A percentile compares a stretch with the other conserved stretches of the same genome.
Evolutionary conservation across 495 filamentous ascomycete species (phyloP).

Genomic region (Amphirosellinia nigrospora): DNA sequence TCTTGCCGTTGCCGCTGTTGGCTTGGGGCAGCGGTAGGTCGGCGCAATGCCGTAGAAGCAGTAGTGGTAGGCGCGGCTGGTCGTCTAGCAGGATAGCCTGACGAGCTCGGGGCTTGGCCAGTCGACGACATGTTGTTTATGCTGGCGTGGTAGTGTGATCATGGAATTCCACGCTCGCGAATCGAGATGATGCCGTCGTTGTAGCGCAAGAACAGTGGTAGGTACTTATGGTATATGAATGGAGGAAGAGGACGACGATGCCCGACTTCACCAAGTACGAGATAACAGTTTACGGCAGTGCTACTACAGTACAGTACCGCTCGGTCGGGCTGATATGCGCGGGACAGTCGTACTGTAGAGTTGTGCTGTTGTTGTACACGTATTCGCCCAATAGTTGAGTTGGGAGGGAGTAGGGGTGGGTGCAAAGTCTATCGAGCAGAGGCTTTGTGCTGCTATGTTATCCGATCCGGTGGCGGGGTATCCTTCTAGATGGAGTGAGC

Average conservation of each 20-base stretch:
- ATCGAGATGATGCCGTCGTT: not conserved
- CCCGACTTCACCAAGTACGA: not conserved
- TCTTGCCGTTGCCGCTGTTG: conserved; percentile 38
- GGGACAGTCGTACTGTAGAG: not conserved
- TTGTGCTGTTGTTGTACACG: not conserved
- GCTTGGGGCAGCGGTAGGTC: conserved; percentile 20
- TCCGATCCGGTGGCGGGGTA: conserved; percentile 15
- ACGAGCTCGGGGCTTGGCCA: conserved; percentile 14
- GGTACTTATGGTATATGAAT: not conserved
- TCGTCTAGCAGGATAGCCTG: conserved; percentile 6
- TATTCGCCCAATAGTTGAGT: conserved; percentile 5
- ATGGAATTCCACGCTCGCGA: not conserved
- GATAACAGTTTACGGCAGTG: not conserved
- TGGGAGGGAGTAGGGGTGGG: not conserved
- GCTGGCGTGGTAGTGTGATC: not conserved
- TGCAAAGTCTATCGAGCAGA: not conserved
- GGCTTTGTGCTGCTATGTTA: not conserved
- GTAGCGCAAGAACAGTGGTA: not conserved
- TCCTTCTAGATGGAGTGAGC: not conserved
- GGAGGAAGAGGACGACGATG: not conserved
- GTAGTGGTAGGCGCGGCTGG: not conserved
- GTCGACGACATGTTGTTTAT: conserved; percentile 17
- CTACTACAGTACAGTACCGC: not conserved
- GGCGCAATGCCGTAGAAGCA: conserved; percentile 3
- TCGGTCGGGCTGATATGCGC: not conserved